Evolutionary conservation across 2,329 filamentous ascomycete genomes (phyloP).

Genomic region (Sphaerulina musiva): DNA sequence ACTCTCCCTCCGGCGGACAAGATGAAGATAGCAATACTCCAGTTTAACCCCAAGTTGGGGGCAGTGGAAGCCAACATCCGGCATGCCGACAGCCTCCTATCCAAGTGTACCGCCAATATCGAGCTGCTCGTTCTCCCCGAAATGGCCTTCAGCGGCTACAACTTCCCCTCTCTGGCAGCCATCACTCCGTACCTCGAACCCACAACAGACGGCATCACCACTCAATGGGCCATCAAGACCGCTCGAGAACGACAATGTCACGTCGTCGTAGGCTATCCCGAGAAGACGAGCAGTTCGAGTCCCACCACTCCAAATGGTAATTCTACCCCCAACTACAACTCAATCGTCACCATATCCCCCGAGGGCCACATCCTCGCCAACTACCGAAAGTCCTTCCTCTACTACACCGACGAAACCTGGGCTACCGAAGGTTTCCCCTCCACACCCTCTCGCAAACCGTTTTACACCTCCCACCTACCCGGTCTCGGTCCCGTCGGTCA

Average conservation of each 20-base stretch:
- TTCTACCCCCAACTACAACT: constrained; percentile 34
- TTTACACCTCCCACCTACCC: constrained; percentile 38
- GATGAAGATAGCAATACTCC: constrained; percentile 64
- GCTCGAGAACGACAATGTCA: constrained; percentile 61
- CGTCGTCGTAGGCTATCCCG: constrained; percentile 69
- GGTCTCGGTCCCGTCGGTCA: constrained; percentile 35
- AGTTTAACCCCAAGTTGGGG: constrained; percentile 66
- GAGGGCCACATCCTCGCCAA: constrained; percentile 50
- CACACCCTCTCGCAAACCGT: constrained; percentile 14
- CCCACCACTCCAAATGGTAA: constrained; percentile 45
- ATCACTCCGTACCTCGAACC: constrained; percentile 65
- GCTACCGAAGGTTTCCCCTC: constrained; percentile 34
- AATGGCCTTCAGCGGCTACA: constrained; percentile 72
- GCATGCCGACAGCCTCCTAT: constrained; percentile 59
- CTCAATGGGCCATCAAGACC: constrained; percentile 62
- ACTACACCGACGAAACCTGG: constrained; percentile 62
- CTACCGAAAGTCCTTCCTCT: constrained; percentile 60
- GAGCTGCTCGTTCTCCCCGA: constrained; percentile 71
- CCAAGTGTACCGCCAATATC: constrained; percentile 43
- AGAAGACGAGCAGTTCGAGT: constrained; percentile 34
- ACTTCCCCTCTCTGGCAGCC: constrained; percentile 62
- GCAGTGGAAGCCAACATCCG: constrained; percentile 64
- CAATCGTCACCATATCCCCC: constrained; percentile 48
- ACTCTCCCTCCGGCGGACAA: neutral
- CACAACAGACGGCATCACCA: constrained; percentile 58